Conservation (phyloP, 2,329 filamentous ascomycete species). For the Penicillium sp. region DNA sequence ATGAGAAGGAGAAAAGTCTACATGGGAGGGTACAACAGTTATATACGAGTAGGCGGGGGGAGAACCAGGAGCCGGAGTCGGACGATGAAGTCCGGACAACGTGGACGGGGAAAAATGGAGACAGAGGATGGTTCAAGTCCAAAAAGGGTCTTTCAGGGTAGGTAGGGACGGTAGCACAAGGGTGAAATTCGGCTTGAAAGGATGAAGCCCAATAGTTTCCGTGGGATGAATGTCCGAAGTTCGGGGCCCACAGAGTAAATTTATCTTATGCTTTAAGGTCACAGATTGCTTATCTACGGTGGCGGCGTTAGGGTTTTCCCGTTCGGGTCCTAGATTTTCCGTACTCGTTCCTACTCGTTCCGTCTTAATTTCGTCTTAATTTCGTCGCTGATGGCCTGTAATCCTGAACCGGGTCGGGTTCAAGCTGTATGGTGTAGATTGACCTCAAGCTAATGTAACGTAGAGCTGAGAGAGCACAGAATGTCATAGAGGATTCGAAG, state of each 20-base stretch:
- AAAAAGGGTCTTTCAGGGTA: neutral
- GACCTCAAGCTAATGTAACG: conserved; percentile 9
- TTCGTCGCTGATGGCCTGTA: too few relatives aligned
- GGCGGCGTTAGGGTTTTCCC: conserved; percentile 2
- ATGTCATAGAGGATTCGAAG: neutral
- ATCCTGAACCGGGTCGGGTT: too few relatives aligned
- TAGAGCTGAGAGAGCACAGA: neutral
- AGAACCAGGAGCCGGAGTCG: conserved; percentile 29
- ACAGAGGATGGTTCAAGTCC: conserved; percentile 4
- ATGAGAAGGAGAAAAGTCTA: conserved; percentile 13
- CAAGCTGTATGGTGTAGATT: too few relatives aligned
- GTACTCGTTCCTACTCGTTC: neutral
- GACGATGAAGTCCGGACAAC: conserved; percentile 24
- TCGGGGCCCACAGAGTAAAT: conserved; percentile 24
- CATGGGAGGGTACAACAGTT: conserved; percentile 17
- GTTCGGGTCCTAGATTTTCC: too few relatives aligned
- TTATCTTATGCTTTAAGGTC: conserved; percentile 38
- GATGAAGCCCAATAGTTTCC: conserved; percentile 9
- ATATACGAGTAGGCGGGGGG: conserved; percentile 20
- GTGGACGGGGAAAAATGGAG: conserved; percentile 12
- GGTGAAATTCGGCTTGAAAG: neutral
- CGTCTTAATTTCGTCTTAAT: conserved; percentile 19
- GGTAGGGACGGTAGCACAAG: conserved; percentile 7
- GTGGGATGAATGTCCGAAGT: conserved; percentile 30
- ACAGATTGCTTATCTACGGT: conserved; percentile 35